Conservation (phyloP, 345 rosid species). For the Lepidium aucheri region DNA sequence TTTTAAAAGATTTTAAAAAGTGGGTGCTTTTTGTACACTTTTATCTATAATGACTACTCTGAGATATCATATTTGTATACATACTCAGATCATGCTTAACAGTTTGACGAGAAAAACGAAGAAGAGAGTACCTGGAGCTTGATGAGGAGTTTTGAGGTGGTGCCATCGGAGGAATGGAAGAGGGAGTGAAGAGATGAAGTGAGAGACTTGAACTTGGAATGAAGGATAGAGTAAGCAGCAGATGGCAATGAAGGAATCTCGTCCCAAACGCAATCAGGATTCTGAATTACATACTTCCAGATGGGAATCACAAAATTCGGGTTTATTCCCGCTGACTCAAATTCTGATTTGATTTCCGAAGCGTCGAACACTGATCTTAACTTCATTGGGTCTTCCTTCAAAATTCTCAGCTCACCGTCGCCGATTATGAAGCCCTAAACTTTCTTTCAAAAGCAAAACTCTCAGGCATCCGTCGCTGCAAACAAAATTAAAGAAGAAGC, state of each 20-base stretch:
- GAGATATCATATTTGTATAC: not conserved
- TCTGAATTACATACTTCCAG: conserved; percentile 81
- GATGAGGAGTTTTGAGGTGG: conserved; percentile 79
- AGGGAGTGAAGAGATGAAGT: conserved; percentile 69
- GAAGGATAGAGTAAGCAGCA: conserved; percentile 60
- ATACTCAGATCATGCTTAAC: not conserved
- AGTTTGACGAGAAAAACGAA: not conserved
- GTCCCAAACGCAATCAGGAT: conserved; percentile 72
- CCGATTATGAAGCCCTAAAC: conserved; percentile 11
- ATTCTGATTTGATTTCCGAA: conserved; percentile 45
- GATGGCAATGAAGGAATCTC: conserved; percentile 68
- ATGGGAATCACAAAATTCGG: conserved; percentile 47
- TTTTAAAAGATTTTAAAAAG: not conserved
- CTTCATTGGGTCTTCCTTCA: conserved; percentile 15
- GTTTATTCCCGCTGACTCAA: conserved; percentile 55
- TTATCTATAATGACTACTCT: not conserved
- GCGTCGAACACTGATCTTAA: conserved; percentile 61
- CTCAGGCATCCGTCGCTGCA: not conserved
- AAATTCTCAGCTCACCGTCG: not conserved
- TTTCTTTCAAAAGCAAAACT: not conserved
- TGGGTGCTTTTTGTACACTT: not conserved
- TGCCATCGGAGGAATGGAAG: conserved; percentile 63
- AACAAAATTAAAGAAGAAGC: not conserved
- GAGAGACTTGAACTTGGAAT: conserved; percentile 66
- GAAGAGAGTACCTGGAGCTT: conserved; percentile 54